These are phyloP conservation scores for Mycena latifolia DNA, from an alignment of 768 basidiomycete species.

Conservation along the genomic window DNA sequence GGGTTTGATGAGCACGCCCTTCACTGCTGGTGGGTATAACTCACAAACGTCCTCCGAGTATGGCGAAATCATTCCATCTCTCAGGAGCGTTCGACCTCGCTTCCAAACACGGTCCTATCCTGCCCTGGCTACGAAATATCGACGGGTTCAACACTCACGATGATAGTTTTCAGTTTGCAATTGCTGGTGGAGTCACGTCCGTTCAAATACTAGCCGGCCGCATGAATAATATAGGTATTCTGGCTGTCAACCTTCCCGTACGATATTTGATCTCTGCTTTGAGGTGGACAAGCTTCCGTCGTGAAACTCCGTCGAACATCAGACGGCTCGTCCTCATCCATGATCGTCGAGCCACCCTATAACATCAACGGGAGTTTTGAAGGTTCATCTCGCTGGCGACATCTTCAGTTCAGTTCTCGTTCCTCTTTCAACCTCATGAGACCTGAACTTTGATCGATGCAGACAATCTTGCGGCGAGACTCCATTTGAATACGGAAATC, in stretches of 20 bases:
- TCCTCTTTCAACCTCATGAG: not conserved
- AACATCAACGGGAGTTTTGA: constrained; percentile 61
- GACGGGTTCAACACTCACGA: constrained; percentile 93
- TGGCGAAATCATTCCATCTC: constrained; percentile 20
- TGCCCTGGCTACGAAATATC: constrained; percentile 85
- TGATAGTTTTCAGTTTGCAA: constrained; percentile 75
- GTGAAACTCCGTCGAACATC: constrained; percentile 86
- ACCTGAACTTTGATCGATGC: constrained; percentile 9
- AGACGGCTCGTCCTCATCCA: constrained; percentile 82
- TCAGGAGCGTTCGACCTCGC: constrained; percentile 68
- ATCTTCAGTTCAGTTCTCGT: constrained; percentile 74
- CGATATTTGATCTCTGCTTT: not conserved
- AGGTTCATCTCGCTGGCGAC: constrained; percentile 75
- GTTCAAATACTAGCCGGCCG: constrained; percentile 86
- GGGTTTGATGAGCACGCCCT: constrained; percentile 79
- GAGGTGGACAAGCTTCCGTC: constrained; percentile 91
- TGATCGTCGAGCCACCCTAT: constrained; percentile 88
- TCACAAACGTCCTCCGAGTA: not conserved
- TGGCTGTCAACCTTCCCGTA: constrained; percentile 5
- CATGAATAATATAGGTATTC: constrained; percentile 77
- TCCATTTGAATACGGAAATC: constrained; percentile 59
- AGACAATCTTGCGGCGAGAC: constrained; percentile 77
- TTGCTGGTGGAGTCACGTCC: constrained; percentile 92
- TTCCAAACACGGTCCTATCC: constrained; percentile 73
- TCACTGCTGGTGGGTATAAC: constrained; percentile 49